Base-by-base conservation (phyloP, 2,329 filamentous ascomycete species). In the Sclerotinia minor region DNA sequence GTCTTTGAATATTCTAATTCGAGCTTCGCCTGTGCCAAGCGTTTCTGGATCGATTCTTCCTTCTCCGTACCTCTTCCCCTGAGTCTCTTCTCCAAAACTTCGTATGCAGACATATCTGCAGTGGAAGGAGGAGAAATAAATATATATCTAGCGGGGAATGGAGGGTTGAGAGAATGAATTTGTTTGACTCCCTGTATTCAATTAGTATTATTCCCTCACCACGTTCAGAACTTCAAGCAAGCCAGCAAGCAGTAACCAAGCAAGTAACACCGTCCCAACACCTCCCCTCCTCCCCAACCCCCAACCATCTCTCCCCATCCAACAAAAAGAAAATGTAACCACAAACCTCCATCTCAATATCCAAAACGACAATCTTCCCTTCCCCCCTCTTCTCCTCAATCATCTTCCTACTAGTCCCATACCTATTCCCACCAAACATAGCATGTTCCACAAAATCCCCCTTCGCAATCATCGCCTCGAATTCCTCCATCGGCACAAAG, bases 281-380 rank as follows among this genome's bases (percentile, higher is more conserved):
- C 8, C 19, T 1, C 4, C 9, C 9, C 3, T 5, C 26, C 1
- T 15, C 3, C 38, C 11, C 35, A 9, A 3, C 1, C 32, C n/a
- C n/a, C n/a, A n/a, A n/a, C n/a, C n/a, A n/a, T 35, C 32, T 7
- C 5, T 6, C 7, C 8, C 2, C 35, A 35, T 8, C 35, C 5
- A 35, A 35, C 35, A 35, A 35, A 35, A 35, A 35, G 5, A 5
- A 45, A 59, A 8, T 21, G 0, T 15, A 55, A 55, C 59, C 44
- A 72, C 81, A 45, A 77, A 90, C 89, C 86, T 97, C 93, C 92
- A 97, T 97, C 84, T 97, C 94, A 77, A 97, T 98, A 78, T 98
- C 94, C 73, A 97, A 82, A 59, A 97, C 88, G 70, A 94, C 94
- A 53, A 93, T 87, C 75, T 84, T 85, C 24, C 88, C 89, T 80